Percentiles rank a stretch among this genome's conserved stretches.
Conservation (phyloP, 2,329 filamentous ascomycete species). For the Shiraia sp. region DNA sequence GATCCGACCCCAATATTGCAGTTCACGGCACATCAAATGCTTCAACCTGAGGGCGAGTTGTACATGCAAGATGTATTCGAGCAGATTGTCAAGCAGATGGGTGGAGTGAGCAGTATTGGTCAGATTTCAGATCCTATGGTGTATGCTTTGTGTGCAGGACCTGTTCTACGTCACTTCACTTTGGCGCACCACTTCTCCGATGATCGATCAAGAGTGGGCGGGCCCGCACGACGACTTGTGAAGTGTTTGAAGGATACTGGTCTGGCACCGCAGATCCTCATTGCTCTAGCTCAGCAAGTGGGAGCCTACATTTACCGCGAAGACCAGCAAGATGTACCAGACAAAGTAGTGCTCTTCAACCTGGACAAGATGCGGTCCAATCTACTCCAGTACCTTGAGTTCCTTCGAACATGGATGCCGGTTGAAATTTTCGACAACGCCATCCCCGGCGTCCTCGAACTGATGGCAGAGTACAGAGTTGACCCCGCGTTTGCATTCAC, state of each 20-base stretch:
- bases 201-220: constrained; percentile 74
- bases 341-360: constrained; percentile 86
- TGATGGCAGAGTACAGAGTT: constrained; percentile 79
- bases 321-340: constrained; percentile 74
- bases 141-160: constrained; percentile 84
- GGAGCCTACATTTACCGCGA: constrained; percentile 81
- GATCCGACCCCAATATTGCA: constrained; percentile 83
- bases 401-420: constrained; percentile 78
- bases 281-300: constrained; percentile 87
- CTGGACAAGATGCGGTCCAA: constrained; percentile 89
- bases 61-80: constrained; percentile 90
- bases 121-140: constrained; percentile 90
- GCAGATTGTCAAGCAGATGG: constrained; percentile 90
- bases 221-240: constrained; percentile 78
- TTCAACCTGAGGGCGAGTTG: constrained; percentile 73
- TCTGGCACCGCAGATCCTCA: constrained; percentile 79
- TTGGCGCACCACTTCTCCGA: constrained; percentile 77
- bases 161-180: constrained; percentile 76
- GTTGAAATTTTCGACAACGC: constrained; percentile 75
- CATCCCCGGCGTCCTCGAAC: constrained; percentile 72
- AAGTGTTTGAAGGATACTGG: constrained; percentile 76
- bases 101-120: constrained; percentile 82
- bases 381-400: constrained; percentile 84
- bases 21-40: constrained; percentile 85
- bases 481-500: constrained; percentile 82